Evolutionary conservation across 495 filamentous ascomycete genomes (phyloP).

Genomic region (Aspergillus ellipticus): DNA sequence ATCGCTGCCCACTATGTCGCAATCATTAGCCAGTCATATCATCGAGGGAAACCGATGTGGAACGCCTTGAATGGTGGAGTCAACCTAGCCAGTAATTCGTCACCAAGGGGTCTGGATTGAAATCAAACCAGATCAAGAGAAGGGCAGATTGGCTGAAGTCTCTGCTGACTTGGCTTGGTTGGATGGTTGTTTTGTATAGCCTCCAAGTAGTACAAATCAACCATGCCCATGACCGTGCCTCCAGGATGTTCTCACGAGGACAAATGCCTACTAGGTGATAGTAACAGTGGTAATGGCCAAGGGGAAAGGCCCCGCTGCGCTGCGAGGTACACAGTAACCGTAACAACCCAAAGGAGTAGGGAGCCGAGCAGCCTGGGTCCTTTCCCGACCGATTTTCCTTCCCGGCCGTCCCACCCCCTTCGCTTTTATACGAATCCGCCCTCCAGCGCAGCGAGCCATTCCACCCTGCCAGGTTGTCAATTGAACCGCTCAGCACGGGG

Average conservation of each 20-base stretch:
- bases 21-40: not conserved
- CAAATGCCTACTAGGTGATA: not conserved
- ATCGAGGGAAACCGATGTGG: not conserved
- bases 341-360: not conserved
- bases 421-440: conserved; percentile 6
- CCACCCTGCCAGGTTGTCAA: not conserved
- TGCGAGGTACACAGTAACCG: no score
- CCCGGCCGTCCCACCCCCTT: conserved; percentile 8
- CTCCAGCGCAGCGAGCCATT: not conserved
- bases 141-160: not conserved
- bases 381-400: conserved; percentile 5
- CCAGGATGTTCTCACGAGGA: no score
- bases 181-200: no score
- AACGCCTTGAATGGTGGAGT: not conserved
- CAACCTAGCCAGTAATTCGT: not conserved
- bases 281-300: not conserved
- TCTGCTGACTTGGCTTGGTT: not conserved
- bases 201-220: no score
- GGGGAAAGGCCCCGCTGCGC: not conserved
- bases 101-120: not conserved
- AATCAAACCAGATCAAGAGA: not conserved
- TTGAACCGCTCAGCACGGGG: not conserved
- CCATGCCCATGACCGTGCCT: no score
- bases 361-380: not conserved
- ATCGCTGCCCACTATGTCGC: not conserved